Evolutionary conservation across 495 filamentous ascomycete species (phyloP).

Genomic region (Daldinia loculata): DNA sequence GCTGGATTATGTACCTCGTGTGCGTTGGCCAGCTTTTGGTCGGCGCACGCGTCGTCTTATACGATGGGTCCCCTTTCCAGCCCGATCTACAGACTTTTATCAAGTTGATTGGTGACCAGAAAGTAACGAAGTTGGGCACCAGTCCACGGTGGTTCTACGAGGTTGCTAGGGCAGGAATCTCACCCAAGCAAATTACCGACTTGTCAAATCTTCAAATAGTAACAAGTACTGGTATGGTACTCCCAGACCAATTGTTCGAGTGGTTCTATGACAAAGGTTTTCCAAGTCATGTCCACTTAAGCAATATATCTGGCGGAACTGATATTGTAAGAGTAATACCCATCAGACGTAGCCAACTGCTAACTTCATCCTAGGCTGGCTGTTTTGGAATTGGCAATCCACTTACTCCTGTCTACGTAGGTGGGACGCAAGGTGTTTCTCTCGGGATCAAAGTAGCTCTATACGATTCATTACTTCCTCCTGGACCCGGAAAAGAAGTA

Average conservation of each 20-base stretch:
- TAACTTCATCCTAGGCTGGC: conserved; percentile 56
- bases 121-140: conserved; percentile 69
- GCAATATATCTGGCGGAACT: conserved; percentile 80
- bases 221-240: conserved; percentile 79
- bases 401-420: conserved; percentile 73
- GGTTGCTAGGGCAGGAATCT: conserved; percentile 65
- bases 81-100: conserved; percentile 69
- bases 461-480: conserved; percentile 68
- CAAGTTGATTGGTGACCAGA: conserved; percentile 64
- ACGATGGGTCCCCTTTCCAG: conserved; percentile 80
- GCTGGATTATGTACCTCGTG: conserved; percentile 86
- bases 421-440: conserved; percentile 70
- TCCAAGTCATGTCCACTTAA: conserved; percentile 67
- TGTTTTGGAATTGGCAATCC: conserved; percentile 75
- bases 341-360: conserved; percentile 2
- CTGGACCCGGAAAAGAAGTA: conserved; percentile 62
- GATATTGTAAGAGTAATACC: conserved; percentile 63
- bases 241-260: conserved; percentile 74
- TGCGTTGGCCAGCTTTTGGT: conserved; percentile 61
- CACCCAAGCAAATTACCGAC: conserved; percentile 68
- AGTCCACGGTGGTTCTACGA: conserved; percentile 80
- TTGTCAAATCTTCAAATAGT: conserved; percentile 66
- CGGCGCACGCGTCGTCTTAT: conserved; percentile 69
- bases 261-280: conserved; percentile 88
- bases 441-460: conserved; percentile 73